These are phyloP conservation scores for Eudorina sp. DNA, from an alignment of 139 green algal species.

Conservation along the genomic window DNA sequence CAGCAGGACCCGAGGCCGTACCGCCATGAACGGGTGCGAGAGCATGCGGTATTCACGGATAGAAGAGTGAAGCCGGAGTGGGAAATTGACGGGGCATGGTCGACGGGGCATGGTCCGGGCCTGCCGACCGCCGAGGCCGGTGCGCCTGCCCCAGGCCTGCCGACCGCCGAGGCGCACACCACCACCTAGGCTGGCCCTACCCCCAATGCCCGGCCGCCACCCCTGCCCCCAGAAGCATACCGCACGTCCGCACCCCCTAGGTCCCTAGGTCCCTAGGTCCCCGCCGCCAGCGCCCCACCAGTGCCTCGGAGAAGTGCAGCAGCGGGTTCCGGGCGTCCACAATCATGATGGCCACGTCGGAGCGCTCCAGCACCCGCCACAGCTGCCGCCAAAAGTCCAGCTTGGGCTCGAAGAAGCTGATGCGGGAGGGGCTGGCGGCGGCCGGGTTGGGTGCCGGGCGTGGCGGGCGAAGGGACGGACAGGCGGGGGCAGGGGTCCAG, in stretches of 20 bases:
- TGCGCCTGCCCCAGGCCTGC: no score
- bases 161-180: not conserved
- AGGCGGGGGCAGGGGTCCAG: no score
- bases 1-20: not conserved
- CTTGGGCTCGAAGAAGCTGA: slow-evolving; percentile 73
- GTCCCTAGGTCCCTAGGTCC: not conserved
- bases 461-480: no score
- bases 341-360: slow-evolving; percentile 69
- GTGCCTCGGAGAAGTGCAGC: slow-evolving; percentile 56
- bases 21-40: no score
- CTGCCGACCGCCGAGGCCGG: no score
- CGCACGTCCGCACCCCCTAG: not conserved
- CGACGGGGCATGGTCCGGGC: no score
- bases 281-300: not conserved
- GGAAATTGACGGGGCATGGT: no score
- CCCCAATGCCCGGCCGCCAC: not conserved
- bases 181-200: not conserved
- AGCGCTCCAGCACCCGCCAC: slow-evolving; percentile 78
- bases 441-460: no score
- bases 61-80: no score
- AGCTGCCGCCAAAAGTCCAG: slow-evolving; percentile 82
- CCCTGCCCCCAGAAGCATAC: not conserved
- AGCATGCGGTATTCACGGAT: no score
- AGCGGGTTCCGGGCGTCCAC: slow-evolving; percentile 71
- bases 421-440: not conserved